Base-by-base conservation (phyloP, 2,329 filamentous ascomycete genomes). In the Thyridium curvatum region DNA sequence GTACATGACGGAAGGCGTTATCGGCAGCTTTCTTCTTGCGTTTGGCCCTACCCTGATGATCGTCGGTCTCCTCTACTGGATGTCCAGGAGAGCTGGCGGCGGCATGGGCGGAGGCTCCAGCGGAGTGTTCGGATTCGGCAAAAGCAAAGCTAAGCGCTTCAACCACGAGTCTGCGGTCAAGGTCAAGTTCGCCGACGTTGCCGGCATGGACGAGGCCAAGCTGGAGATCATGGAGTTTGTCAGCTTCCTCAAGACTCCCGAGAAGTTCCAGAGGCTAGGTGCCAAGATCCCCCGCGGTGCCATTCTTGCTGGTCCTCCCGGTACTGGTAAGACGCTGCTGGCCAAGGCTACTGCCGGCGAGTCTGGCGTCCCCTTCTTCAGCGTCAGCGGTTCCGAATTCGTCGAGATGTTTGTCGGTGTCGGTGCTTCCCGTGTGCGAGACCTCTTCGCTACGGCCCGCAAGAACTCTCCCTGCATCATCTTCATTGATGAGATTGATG, bases 351-450 rank as follows among this genome's bases (percentile, higher is more conserved):
- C 93, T 9, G 93, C 93, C 37, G 93, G 93, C 59, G 93, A 98
- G 68, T 96, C 93, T 18, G 84, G 86, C 32, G 93, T 98, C 26
- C 93, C 93, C 1, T 98, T 98, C 74, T 98, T 90, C 75, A 95
- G 87, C 55, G 93, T 98, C 52, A 96, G 89, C 61, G 93, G 93
- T 58, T 98, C 93, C 35, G 93, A 98, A 61, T 98, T 98, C 58
- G 91, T 98, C 26, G 93, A 98, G 67, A 98, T 98, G 91, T 98
- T 98, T 59, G 93, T 98, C 37, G 93, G 93, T 78, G 93, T 98
- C 43, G 93, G 93, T 63, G 87, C 93, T 15, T 97, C 91, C 21
- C 80, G 93, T 64, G 93, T 98, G 37, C 82, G 93, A 52, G 93
- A 98, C 62, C 69, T 98, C 38, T 98, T 98, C 55, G 82, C 88